Evolutionary conservation across 441 rosid species (phyloP), one percentile per base, ranked within the genome.

Genomic region (Eruca vesicaria): DNA sequence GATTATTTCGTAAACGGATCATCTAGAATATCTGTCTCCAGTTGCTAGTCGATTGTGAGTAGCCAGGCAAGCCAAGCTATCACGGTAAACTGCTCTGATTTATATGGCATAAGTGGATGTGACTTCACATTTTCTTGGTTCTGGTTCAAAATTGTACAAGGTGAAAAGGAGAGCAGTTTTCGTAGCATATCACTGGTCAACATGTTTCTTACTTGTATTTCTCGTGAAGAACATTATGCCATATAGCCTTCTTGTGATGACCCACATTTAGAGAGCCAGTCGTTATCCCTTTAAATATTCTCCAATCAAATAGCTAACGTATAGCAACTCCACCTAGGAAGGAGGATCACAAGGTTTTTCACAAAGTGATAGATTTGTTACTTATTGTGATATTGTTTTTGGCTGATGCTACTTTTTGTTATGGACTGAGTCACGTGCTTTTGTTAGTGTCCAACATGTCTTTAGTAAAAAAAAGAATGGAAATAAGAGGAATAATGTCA

Each of bases 1-100:
- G 29, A 75, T 75, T 53, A 75, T 62, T 68, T 29, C 31, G 41
- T 63, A 63, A 63, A 62, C 1, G 36, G 69, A 68, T 55, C 4
- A 52, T 21, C 59, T 52, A 60, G 71, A 32, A 57, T 11, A 45
- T 66, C 56, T 23, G n/a, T n/a, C n/a, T n/a, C n/a, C n/a, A n/a
- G n/a, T n/a, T n/a, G n/a, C n/a, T n/a, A n/a, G n/a, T n/a, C n/a
- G n/a, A n/a, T n/a, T n/a, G n/a, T n/a, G n/a, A n/a, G n/a, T n/a
- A n/a, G n/a, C n/a, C n/a, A n/a, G n/a, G n/a, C n/a, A n/a, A n/a
- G n/a, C n/a, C n/a, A n/a, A n/a, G n/a, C n/a, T n/a, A n/a, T n/a
- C n/a, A n/a, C n/a, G n/a, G 29, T 26, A 14, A 14, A 20, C 56
- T 58, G n/a, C 38, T 72, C 28, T 72, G 29, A 26, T 73, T 7